Base-by-base conservation (phyloP, 768 basidiomycete genomes). In the Boletus rubescentipes region DNA sequence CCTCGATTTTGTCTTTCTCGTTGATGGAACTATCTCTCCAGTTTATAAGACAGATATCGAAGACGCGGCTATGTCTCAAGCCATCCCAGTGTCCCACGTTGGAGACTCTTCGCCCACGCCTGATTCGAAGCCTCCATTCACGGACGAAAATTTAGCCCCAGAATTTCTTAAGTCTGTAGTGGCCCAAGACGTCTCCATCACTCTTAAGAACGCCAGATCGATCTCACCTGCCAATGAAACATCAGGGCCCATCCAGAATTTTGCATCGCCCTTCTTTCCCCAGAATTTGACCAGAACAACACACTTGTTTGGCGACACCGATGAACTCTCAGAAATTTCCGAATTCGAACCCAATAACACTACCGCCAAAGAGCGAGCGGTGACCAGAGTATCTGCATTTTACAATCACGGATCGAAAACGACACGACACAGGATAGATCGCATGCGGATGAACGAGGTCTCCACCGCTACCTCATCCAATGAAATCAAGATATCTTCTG, bases 261-360 rank as follows among this genome's bases (percentile, higher is more conserved):
- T 40, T 20, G 20, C 32, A 12, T 14, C 12, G 1, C 39, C 42
- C 10, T 35, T 43, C 32, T 26, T 36, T 32, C 51, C 15, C 3
- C 44, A 37, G 12, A 43, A 55, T 32, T 63, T 34, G 15, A 47
- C 38, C 3, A 15, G 23, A 34, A n/a, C 14, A 31, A 26, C 10
- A 11, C 40, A 11, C 15, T 41, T 55, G n/a, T 61, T 64, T 56
- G 62, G 53, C 18, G 54, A 50, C 47, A 34, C 39, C 44, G 62
- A 71, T 23, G 66, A 64, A 21, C 51, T 68, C 26, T 73, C 73
- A 26, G 70, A 75, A 43, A 60, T 73, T 53, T 73, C 73, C 16
- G 66, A 72, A 36, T 60, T 68, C 42, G 64, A 64, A 48, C 18
- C 46, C 10, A 53, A 68, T 37, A 11, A 37, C 18, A 32, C 36